These are phyloP conservation scores for Arthrinium puccinioides DNA, from an alignment of 2,329 filamentous ascomycete species.

Conservation along the genomic window DNA sequence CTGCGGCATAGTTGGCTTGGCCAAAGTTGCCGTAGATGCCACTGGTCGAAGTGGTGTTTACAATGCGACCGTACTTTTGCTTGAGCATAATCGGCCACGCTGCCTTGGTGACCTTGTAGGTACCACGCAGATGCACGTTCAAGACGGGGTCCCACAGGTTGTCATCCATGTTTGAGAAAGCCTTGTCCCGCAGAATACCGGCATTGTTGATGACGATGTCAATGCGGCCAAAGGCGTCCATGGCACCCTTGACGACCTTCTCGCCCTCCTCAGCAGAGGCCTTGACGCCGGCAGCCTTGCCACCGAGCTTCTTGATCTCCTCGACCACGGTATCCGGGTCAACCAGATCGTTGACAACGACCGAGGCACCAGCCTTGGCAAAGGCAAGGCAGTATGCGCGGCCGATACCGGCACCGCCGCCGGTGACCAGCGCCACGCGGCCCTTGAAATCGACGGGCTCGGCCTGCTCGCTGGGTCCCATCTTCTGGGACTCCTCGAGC, in stretches of 20 bases:
- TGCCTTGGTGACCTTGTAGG: conserved; percentile 94
- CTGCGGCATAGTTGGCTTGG: conserved; percentile 93
- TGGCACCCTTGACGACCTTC: conserved; percentile 81
- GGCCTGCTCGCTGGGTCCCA: conserved; percentile 63
- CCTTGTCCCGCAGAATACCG: conserved; percentile 95
- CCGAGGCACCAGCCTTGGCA: conserved; percentile 72
- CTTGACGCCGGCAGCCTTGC: conserved; percentile 87
- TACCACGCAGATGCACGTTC: conserved; percentile 87
- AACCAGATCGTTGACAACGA: conserved; percentile 94
- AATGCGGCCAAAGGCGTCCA: conserved; percentile 87
- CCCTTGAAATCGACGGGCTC: conserved; percentile 75
- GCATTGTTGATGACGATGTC: conserved; percentile 98
- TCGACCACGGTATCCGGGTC: conserved; percentile 86
- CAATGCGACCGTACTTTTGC: conserved; percentile 94
- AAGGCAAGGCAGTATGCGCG: conserved; percentile 86
- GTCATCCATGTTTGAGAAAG: conserved; percentile 96
- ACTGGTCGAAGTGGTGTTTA: conserved; percentile 95
- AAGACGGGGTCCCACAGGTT: conserved; percentile 86
- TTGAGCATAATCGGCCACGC: conserved; percentile 97
- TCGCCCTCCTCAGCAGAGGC: conserved; percentile 91
- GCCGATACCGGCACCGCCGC: conserved; percentile 84
- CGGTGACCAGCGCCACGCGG: conserved; percentile 80
- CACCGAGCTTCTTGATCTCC: conserved; percentile 86
- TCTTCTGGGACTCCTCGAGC: conserved; percentile 75
- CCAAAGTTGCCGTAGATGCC: conserved; percentile 99